Evolutionary conservation across 352 stramenopile species (phyloP), one percentile per base, ranked within the genome.

Genomic region (Blastocystis sp.): DNA sequence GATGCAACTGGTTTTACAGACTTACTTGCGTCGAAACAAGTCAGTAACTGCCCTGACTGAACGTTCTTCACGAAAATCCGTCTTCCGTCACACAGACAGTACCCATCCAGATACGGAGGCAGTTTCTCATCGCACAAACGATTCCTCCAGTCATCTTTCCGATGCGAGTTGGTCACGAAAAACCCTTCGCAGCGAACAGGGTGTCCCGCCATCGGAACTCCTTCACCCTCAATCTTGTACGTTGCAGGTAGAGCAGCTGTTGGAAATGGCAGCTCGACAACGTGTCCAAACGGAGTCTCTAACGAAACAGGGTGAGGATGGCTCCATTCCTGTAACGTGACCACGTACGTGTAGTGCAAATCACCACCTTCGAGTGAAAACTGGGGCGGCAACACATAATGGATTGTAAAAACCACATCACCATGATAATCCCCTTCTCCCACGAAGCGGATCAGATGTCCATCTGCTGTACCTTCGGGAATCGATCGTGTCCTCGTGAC

Each of bases 61-160:
- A 50, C 34, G 7, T 34, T 45, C 18, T 66, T n/a, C 30, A 66
- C 53, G 3, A 37, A 11, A 13, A 85, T 30, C 3, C 20, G 18
- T 18, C 47, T 47, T 54, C 73, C 73, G 53, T 85, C 73, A 45
- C 73, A 85, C 4, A 43, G 20, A 30, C 73, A 85, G 47, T 54
- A 64, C 8, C 73, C 73, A 4, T 85, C 73, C 34, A 85, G 7
- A 3, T 85, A 66, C 50, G 16, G 39, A 4, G 73, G 73, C 26
- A 85, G 65, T 13, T 41, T 30, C 53, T 85, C 73, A 45, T 68
- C 53, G 39, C 73, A 85, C 4, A 8, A n/a, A n/a, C 70, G 70
- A 41, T 13, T 4, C 24, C 70, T 43, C 11, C 18, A 18, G 39
- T 81, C 70, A 11, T 56, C 24, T 18, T 62, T 59, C 30, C 37